Evolutionary conservation across 169 alveolate species (phyloP), one percentile per base, ranked within the genome.

Genomic region (Plasmodium reichenowi): DNA sequence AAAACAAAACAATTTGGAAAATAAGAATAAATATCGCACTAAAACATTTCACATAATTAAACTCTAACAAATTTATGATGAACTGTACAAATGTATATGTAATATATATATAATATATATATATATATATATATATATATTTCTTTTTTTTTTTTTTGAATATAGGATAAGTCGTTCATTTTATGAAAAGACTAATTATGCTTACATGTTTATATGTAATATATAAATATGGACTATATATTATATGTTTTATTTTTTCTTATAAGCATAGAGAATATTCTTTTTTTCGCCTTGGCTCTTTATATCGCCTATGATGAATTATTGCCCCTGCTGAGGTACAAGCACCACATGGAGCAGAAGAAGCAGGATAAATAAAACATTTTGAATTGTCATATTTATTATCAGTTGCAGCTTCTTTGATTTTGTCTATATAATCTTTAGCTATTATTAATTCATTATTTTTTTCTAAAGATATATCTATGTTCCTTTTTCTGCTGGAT

Each of bases 281-380:
- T 58, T 76, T 76, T 70, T 76, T 76, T 52, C 59, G 63, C 43
- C 89, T 76, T 58, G 78, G 78, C 17, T 76, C 89, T 50, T 59
- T 76, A 45, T 63, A 76, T 54, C 96, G 71, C 17, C 97, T 91
- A 63, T 93, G 91, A 0, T 97, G 97, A 45, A 93, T 78, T n/a
- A 93, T 94, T 13, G 97, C 97, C 6, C 97, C 97, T 45, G 97
- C 97, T 45, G 96, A 91, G 38, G 97, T 94, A 88, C 97, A 95
- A 9, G 96, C 95, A 20, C 97, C 97, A 50, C 93, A 93, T 15
- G 97, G 96, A 20, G 96, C 93, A 13, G 91, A 85, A 26, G 95
- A 93, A 54, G 97, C 95, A 32, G 97, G 96, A 83, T 95, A 95
- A 24, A 95, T 96, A 74, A 89, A 95, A 94, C 97, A 95, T 72